phyloP scores from a whole-genome alignment of 495 filamentous ascomycete species.

The Penicillium manginii region DNA sequence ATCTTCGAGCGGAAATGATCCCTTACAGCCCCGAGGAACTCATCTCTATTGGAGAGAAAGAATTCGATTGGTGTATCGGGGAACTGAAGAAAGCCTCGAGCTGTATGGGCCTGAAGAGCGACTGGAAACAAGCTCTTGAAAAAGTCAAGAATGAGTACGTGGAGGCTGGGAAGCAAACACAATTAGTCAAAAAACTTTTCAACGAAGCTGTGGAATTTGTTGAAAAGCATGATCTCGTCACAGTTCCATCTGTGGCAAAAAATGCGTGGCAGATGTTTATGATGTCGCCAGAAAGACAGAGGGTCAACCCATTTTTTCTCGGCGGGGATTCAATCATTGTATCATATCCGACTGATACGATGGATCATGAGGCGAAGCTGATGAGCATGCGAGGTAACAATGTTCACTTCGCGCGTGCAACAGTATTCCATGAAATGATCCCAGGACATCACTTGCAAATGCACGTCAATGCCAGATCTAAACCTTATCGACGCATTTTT shows the following conservation, averaged over 20 bases:
- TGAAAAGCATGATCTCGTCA: slow-evolving; percentile 50
- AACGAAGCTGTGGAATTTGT: slow-evolving; percentile 26
- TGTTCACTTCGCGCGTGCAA: slow-evolving; percentile 53
- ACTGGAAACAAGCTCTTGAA: slow-evolving; percentile 55
- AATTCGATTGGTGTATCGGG: slow-evolving; percentile 26
- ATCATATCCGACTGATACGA: slow-evolving; percentile 51
- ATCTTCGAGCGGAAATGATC: slow-evolving; percentile 24
- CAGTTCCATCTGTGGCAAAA: slow-evolving; percentile 51
- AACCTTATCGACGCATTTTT: slow-evolving; percentile 50
- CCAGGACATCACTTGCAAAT: slow-evolving; percentile 57
- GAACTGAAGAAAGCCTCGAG: slow-evolving; percentile 32
- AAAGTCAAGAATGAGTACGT: slow-evolving; percentile 56
- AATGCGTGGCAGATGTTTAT: slow-evolving; percentile 56
- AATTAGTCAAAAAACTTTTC: slow-evolving; percentile 43
- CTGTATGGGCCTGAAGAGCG: slow-evolving; percentile 26
- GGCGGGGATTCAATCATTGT: slow-evolving; percentile 52
- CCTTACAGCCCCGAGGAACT: slow-evolving; percentile 49
- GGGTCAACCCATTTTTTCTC: slow-evolving; percentile 57
- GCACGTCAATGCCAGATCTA: slow-evolving; percentile 43
- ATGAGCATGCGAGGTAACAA: slow-evolving; percentile 60
- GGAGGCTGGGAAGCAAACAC: slow-evolving; percentile 47
- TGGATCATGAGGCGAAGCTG: slow-evolving; percentile 53
- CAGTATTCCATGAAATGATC: slow-evolving; percentile 59
- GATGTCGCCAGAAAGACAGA: slow-evolving; percentile 52
- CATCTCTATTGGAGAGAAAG: slow-evolving; percentile 43